Evolutionary conservation across 2,329 filamentous ascomycete species (phyloP).

Genomic region (Calonectria pseudoturangicola): DNA sequence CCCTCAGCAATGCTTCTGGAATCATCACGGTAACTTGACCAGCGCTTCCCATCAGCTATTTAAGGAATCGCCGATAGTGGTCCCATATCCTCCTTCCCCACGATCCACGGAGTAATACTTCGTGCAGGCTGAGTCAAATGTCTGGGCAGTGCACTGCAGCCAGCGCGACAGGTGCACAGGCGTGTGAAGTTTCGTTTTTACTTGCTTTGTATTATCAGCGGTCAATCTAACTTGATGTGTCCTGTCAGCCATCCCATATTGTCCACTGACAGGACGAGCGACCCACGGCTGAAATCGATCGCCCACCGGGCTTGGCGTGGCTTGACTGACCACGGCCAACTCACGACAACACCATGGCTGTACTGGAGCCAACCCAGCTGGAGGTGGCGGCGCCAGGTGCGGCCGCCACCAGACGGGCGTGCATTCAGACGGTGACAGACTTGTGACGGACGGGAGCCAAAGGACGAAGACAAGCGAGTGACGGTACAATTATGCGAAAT

Average conservation of each 20-base stretch:
- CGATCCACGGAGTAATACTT: constrained; percentile 26
- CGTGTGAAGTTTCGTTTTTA: neutral
- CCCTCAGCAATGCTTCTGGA: constrained; percentile 50
- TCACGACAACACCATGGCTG: constrained; percentile 13
- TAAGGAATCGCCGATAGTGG: constrained; percentile 35
- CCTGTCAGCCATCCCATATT: constrained; percentile 42
- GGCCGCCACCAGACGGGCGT: constrained; percentile 33
- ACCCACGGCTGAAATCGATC: constrained; percentile 41
- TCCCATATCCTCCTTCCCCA: constrained; percentile 35
- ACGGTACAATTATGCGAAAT: neutral
- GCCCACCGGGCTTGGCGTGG: constrained; percentile 38
- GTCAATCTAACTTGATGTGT: constrained; percentile 23
- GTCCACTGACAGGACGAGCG: constrained; percentile 29
- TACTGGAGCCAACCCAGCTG: constrained; percentile 28
- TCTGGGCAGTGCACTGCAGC: constrained; percentile 30
- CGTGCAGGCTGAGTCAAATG: constrained; percentile 38
- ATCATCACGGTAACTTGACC: constrained; percentile 27
- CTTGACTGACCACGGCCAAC: constrained; percentile 26
- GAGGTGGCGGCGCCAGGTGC: constrained; percentile 41
- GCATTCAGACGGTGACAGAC: neutral
- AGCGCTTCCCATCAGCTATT: constrained; percentile 43
- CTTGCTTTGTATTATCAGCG: neutral
- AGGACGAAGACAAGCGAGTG: neutral
- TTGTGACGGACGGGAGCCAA: constrained; percentile 21
- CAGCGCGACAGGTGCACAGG: constrained; percentile 1